These are phyloP conservation scores for Fomitopsis betulina DNA, from an alignment of 1,284 basidiomycete species.

Conservation along the genomic window DNA sequence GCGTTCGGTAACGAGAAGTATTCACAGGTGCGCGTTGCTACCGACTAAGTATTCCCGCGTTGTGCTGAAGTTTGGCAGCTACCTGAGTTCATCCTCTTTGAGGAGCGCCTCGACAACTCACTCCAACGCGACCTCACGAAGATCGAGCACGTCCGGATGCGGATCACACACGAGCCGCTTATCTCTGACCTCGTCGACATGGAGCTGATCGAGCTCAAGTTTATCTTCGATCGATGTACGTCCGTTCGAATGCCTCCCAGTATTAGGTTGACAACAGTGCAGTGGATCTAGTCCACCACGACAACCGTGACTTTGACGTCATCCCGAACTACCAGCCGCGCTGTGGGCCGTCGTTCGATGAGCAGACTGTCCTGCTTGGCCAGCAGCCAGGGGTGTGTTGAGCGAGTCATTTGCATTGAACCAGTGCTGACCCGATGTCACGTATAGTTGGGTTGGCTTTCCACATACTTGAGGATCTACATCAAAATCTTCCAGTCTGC, in stretches of 20 bases:
- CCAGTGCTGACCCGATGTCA: background rate
- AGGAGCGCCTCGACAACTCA: slow-evolving; percentile 74
- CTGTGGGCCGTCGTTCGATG: slow-evolving; percentile 43
- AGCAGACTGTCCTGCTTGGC: slow-evolving; percentile 64
- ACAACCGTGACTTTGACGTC: slow-evolving; percentile 80
- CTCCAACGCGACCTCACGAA: slow-evolving; percentile 75
- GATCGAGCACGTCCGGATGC: slow-evolving; percentile 79
- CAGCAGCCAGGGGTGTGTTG: slow-evolving; percentile 55
- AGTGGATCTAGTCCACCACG: slow-evolving; percentile 52
- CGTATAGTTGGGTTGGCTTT: slow-evolving; percentile 62
- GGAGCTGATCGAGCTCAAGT: slow-evolving; percentile 80
- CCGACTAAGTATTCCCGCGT: background rate
- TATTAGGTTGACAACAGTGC: slow-evolving; percentile 1
- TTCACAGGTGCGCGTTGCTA: slow-evolving; percentile 59
- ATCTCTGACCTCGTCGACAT: slow-evolving; percentile 66
- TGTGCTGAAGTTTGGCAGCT: slow-evolving; percentile 41
- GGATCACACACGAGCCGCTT: slow-evolving; percentile 68
- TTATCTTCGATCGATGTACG: slow-evolving; percentile 75
- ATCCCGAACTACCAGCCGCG: slow-evolving; percentile 75
- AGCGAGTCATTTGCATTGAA: background rate
- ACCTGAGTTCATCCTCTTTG: slow-evolving; percentile 75
- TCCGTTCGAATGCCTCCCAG: background rate
- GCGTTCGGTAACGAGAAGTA: slow-evolving; percentile 78
- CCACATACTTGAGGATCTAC: slow-evolving; percentile 68
- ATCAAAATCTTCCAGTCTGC: slow-evolving; percentile 70